Base-by-base conservation (phyloP, 768 basidiomycete species). In the Tricholoma flavovirens region DNA sequence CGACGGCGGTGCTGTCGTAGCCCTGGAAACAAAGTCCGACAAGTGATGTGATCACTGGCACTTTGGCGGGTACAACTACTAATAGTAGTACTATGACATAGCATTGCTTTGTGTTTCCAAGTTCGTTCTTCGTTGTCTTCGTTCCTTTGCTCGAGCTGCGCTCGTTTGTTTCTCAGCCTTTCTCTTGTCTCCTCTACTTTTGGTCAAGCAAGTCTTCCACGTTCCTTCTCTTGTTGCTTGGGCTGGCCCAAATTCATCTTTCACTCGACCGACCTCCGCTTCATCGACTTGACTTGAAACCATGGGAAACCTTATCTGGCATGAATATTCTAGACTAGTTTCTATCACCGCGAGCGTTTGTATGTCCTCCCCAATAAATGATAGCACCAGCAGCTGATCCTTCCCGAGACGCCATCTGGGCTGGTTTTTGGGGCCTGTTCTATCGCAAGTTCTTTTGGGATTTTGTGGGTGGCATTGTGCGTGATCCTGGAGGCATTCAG, bases 391-490 rank as follows among this genome's bases (percentile, higher is more conserved):
- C 32, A 21, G 40, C 46, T 52, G 60, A 64, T 53, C 59, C 53
- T 50, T 33, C 36, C 4, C 59, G 53, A 92, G 90, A 90, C 68
- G 81, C 84, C 56, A 74, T 92, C 10, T 92, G 90, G 91, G 86
- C 88, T 12, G 76, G 81, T 30, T 86, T 89, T 72, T 95, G 82
- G 73, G 93, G 84, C 15, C 69, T 94, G 12, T 75, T 87, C 63
- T 93, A 84, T 74, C 89, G 92, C 71, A 96, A 96, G 75, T 96
- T 92, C 81, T 94, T 96, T 74, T 96, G 90, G 89, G 94, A 96
- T 75, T 92, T 96, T 67, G 74, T 93, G n/a, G 86, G 83, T 57
- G 93, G 89, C 48, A 86, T 79, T 56, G 67, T 91, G 56, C 86
- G 88, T 59, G 79, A 82, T 67, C 89, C 89, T 26, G 89, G 89